phyloP scores from a whole-genome alignment of 2,329 filamentous ascomycete species.

The Purpureocillium lavendulum region DNA sequence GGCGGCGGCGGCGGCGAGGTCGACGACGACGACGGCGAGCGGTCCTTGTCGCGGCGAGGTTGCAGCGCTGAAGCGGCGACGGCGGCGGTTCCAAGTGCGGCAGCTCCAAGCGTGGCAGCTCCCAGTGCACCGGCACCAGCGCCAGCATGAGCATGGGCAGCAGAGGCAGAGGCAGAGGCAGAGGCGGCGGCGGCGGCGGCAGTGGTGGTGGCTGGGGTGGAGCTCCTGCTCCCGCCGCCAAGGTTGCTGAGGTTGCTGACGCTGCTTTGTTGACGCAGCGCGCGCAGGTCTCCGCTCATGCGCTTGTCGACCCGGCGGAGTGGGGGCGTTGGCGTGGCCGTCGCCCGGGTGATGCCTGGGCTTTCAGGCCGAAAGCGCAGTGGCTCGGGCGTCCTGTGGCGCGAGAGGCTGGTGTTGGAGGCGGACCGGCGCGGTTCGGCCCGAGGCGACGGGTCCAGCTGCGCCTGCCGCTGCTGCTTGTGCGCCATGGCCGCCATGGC shows the following conservation, averaged over 20 bases:
- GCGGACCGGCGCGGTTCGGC: constrained; percentile 30
- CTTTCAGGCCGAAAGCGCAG: constrained; percentile 54
- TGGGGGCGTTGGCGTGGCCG: constrained; percentile 30
- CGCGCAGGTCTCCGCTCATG: constrained; percentile 64
- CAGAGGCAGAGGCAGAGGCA: constrained; percentile 1
- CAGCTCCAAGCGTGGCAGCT: too few species aligned
- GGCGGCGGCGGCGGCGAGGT: constrained; percentile 41
- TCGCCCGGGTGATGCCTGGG: constrained; percentile 36
- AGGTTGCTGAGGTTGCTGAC: too few species aligned
- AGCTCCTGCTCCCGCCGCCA: constrained; percentile 7
- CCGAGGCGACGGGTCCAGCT: constrained; percentile 10
- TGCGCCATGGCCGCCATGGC: too few species aligned
- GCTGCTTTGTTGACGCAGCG: constrained; percentile 26
- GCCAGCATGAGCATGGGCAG: background rate
- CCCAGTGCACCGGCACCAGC: too few species aligned
- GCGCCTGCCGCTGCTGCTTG: background rate
- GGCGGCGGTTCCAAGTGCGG: too few species aligned
- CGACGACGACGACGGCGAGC: too few species aligned
- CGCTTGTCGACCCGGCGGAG: constrained; percentile 61
- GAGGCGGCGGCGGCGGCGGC: constrained; percentile 1
- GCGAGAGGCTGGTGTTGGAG: constrained; percentile 46
- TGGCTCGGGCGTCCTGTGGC: constrained; percentile 45
- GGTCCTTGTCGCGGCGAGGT: too few species aligned
- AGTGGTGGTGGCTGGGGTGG: background rate
- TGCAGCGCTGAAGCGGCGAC: too few species aligned